Base-by-base conservation (phyloP, 208 protist species). In the Trypanosomatidae sp. region DNA sequence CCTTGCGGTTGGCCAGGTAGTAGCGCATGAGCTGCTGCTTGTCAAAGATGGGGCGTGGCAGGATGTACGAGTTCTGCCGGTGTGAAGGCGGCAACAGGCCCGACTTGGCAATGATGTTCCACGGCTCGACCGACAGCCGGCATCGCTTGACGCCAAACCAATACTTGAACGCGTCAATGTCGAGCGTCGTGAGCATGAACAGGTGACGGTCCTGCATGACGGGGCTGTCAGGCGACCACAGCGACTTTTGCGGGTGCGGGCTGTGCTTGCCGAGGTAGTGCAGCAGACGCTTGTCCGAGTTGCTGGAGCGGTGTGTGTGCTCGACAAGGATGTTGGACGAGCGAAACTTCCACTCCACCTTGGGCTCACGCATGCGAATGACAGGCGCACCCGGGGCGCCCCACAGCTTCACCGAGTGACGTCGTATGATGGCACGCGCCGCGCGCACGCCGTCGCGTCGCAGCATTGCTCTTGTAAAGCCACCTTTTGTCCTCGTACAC, bases 111-210 rank as follows among this genome's bases (percentile, higher is more conserved):
- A 93, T 53, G 6, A 93, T 71, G 42, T 81, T 82, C 81, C 85
- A 93, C 27, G 78, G 74, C 6, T 71, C 69, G 3, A 85, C 71
- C 4, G 73, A 82, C 25, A 93, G 56, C 5, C 68, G 71, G 46
- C 78, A 87, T 13, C 85, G 85, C 62, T 90, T 89, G 35, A 90
- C 80, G 38, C 85, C 85, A 61, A 90, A 93, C 78, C 81, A 93
- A 38, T 93, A 93, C 57, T 93, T 93, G 65, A 93, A 93, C 18
- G 85, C 79, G 53, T 93, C 85, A 32, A 93, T 70, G 50, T 93
- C 85, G 15, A 93, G 56, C 0, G 80, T 93, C 10, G 74, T 93
- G 15, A 93, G 62, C 78, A 88, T 93, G 28, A 93, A 93, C n/a
- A 93, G 53, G 50, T 93, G 85, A 8, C 85, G 53, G 48, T 93